Conservation (phyloP, 2,329 filamentous ascomycete genomes). For the Beauveria australis region DNA sequence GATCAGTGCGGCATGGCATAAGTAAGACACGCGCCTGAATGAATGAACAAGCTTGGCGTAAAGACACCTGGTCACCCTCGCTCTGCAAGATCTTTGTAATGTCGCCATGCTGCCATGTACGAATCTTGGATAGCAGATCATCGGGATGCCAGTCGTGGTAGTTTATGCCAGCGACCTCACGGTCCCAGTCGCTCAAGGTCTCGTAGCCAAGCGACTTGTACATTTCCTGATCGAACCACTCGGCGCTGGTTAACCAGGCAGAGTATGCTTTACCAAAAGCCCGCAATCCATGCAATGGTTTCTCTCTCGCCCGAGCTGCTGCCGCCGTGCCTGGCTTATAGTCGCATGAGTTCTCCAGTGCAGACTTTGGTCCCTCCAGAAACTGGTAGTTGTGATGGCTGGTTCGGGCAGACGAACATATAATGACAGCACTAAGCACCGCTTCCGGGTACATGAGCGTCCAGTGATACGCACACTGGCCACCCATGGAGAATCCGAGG, state of each 20-base stretch:
- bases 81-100: conserved; percentile 15
- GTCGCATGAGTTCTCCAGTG: conserved; percentile 31
- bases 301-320: no score
- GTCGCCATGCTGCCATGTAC: conserved; percentile 38
- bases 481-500: conserved; percentile 42
- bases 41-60: conserved; percentile 42
- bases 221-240: conserved; percentile 35
- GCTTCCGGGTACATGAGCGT: conserved; percentile 33
- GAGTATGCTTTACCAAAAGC: conserved; percentile 39
- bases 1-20: conserved; percentile 53
- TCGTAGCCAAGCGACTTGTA: conserved; percentile 28
- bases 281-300: conserved; percentile 16
- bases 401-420: conserved; percentile 37
- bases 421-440: conserved; percentile 30
- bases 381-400: conserved; percentile 39
- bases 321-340: conserved; percentile 25
- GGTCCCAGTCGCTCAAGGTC: conserved; percentile 29
- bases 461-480: conserved; percentile 41
- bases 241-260: conserved; percentile 36
- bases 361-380: conserved; percentile 36
- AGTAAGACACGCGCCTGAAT: conserved; percentile 57
- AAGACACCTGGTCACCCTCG: conserved; percentile 22
- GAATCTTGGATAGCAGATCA: conserved; percentile 31
- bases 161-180: conserved; percentile 19
- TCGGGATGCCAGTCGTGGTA: conserved; percentile 35